phyloP scores from a whole-genome alignment of 2,329 filamentous ascomycete species.

The Fusarium nematophilum region DNA sequence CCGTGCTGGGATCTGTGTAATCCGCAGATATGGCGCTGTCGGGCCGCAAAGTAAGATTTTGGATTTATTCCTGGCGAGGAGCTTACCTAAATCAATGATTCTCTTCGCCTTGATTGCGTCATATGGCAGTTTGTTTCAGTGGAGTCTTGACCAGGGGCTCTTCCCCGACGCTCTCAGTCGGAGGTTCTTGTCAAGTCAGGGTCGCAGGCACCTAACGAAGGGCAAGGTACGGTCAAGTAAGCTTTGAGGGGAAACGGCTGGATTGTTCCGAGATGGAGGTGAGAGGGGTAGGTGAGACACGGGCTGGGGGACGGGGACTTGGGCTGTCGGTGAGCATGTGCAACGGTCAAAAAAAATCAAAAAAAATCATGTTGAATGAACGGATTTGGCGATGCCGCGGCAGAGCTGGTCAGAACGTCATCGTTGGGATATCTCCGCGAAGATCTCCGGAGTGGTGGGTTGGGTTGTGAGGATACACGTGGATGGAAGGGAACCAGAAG shows the following conservation, averaged over 20 bases:
- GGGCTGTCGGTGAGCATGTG: background rate
- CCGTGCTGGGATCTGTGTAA: too few relatives aligned
- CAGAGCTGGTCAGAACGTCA: background rate
- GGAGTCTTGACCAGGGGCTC: background rate
- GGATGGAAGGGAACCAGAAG: conserved; percentile 6
- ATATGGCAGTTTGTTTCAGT: too few relatives aligned
- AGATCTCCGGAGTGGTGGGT: background rate
- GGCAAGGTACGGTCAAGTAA: conserved; percentile 7
- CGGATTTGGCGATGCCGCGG: conserved; percentile 8
- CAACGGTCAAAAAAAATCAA: too few relatives aligned
- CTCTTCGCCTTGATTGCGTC: too few relatives aligned
- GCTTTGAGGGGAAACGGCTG: conserved; percentile 7
- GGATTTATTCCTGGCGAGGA: too few relatives aligned
- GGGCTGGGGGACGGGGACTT: background rate
- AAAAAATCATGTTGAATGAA: background rate
- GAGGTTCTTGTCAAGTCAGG: background rate
- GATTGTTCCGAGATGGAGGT: background rate
- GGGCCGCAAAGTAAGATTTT: too few relatives aligned
- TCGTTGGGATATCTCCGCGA: background rate
- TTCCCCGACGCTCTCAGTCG: background rate
- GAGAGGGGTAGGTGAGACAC: background rate
- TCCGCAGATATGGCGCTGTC: too few relatives aligned
- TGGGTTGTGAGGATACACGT: conserved; percentile 2
- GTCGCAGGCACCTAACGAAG: background rate
- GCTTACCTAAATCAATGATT: too few relatives aligned